Evolutionary conservation across 2,329 filamentous ascomycete genomes (phyloP).

Genomic region (Talaromyces atroroseus): DNA sequence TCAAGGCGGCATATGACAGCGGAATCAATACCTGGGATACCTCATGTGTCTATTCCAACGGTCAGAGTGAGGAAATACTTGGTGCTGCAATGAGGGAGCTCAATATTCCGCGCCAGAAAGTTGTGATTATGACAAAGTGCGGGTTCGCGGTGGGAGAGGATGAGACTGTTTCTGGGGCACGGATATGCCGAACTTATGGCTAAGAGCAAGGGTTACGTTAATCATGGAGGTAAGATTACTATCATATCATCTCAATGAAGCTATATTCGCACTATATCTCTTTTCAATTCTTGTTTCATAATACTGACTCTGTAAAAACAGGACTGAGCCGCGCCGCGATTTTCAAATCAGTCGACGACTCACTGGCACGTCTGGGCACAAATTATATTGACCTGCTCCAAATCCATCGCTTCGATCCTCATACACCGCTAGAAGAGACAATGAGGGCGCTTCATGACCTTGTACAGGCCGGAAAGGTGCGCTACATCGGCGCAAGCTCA

Average conservation of each 20-base stretch:
- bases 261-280: background rate
- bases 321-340: conserved; percentile 48
- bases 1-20: conserved; percentile 24
- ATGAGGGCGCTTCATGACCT: conserved; percentile 38
- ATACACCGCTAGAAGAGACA: conserved; percentile 4
- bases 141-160: conserved; percentile 34
- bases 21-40: conserved; percentile 26
- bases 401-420: conserved; percentile 9
- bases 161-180: conserved; percentile 18
- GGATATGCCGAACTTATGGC: conserved; percentile 35
- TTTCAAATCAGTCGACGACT: conserved; percentile 43
- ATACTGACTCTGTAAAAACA: background rate
- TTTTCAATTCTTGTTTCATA: background rate
- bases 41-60: conserved; percentile 43
- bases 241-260: no score
- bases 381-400: conserved; percentile 41
- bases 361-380: conserved; percentile 39
- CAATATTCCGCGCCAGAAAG: conserved; percentile 50
- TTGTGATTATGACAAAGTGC: conserved; percentile 55
- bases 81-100: conserved; percentile 58
- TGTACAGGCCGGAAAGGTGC: conserved; percentile 27
- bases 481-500: conserved; percentile 30
- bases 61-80: conserved; percentile 57
- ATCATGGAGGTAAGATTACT: conserved; percentile 21
- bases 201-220: conserved; percentile 47